phyloP scores from a whole-genome alignment of 345 rosid species.

The Gynandropsis gynandra region DNA sequence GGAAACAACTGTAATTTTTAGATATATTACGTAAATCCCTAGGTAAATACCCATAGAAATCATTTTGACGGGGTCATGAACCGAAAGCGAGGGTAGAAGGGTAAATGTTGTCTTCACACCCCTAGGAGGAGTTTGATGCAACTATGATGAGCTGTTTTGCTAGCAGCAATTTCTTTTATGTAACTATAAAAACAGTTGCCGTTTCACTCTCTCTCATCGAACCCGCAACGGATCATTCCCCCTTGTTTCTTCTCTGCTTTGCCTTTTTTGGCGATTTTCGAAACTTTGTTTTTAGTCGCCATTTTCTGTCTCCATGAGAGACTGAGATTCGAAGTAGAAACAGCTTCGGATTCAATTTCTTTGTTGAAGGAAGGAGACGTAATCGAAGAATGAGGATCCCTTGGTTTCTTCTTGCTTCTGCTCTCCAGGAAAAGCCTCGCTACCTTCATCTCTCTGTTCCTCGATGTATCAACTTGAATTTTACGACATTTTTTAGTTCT shows the following conservation, averaged over 20 bases:
- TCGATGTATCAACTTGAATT: not conserved
- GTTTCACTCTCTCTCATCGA: slow-evolving; percentile 8
- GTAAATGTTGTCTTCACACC: slow-evolving; percentile 20
- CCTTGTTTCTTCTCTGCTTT: not conserved
- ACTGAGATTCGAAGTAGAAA: not conserved
- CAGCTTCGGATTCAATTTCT: slow-evolving; percentile 4
- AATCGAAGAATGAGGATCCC: slow-evolving; percentile 18
- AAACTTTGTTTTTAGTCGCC: not conserved
- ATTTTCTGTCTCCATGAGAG: slow-evolving; percentile 3
- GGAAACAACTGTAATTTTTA: too few species aligned
- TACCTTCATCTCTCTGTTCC: not conserved
- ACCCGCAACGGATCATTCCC: slow-evolving; percentile 3
- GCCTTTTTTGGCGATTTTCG: not conserved
- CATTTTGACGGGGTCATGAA: not conserved
- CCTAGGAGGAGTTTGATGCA: slow-evolving; percentile 2
- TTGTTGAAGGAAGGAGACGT: slow-evolving; percentile 16
- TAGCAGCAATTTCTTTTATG: slow-evolving; percentile 1
- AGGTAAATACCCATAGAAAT: too few species aligned
- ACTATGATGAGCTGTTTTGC: slow-evolving; percentile 5
- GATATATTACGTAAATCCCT: too few species aligned
- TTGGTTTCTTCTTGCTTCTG: slow-evolving; percentile 21
- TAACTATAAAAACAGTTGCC: slow-evolving; percentile 31
- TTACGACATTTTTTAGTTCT: too few species aligned
- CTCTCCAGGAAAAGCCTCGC: slow-evolving; percentile 36
- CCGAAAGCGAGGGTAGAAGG: slow-evolving; percentile 36